phyloP scores from a whole-genome alignment of 2,329 filamentous ascomycete species.

The Fusarium compactum region DNA sequence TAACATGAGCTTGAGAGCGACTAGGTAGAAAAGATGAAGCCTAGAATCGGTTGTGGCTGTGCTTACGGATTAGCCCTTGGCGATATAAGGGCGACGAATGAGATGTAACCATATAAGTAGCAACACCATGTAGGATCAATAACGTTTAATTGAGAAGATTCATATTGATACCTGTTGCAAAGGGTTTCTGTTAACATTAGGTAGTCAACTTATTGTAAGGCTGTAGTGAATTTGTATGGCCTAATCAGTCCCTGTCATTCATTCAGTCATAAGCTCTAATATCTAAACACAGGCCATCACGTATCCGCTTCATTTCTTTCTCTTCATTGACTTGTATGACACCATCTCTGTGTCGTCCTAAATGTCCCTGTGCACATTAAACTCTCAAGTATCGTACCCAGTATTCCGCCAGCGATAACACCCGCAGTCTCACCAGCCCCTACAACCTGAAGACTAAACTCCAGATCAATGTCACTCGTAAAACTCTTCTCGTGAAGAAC shows the following conservation, averaged over 20 bases:
- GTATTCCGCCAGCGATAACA: slow-evolving; percentile 43
- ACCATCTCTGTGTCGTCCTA: slow-evolving; percentile 45
- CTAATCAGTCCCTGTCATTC: not conserved
- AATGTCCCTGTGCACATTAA: slow-evolving; percentile 37
- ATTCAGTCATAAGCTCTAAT: slow-evolving; percentile 1
- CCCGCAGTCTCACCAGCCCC: slow-evolving; percentile 50
- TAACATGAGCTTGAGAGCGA: no score
- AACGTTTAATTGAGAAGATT: not conserved
- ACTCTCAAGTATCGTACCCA: slow-evolving; percentile 44
- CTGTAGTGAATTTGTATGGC: not conserved
- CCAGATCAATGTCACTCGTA: slow-evolving; percentile 36
- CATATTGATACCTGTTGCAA: fast-evolving
- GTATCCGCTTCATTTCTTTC: not conserved
- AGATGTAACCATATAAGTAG: not conserved
- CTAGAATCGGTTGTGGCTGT: slow-evolving; percentile 35
- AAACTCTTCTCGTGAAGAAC: slow-evolving; percentile 37
- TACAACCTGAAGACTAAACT: slow-evolving; percentile 48
- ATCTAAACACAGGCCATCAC: not conserved
- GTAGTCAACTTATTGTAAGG: not conserved
- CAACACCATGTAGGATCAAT: not conserved
- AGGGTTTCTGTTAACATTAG: not conserved
- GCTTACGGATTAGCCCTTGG: slow-evolving; percentile 21
- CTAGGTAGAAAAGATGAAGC: not conserved
- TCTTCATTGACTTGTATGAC: slow-evolving; percentile 37
- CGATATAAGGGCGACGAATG: slow-evolving; percentile 17